Evolutionary conservation across 148 eudicot species (phyloP), one percentile per base, ranked within the genome.

Genomic region (Vaccinium myrtillus): DNA sequence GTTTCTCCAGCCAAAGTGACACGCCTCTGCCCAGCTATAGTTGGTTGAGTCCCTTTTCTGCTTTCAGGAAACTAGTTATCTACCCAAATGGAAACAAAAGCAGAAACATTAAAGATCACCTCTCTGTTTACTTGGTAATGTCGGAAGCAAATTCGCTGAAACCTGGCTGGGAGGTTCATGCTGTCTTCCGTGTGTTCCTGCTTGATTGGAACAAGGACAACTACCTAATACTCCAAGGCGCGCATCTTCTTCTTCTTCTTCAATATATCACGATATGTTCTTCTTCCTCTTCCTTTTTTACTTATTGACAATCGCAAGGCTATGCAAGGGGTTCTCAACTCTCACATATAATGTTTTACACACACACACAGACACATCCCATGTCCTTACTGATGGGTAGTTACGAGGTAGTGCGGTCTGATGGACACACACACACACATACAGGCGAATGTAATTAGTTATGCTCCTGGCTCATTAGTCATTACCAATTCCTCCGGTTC

Each of bases 111-210:
- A 12, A 77, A 50, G n/a, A n/a, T n/a, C n/a, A n/a, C n/a, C n/a
- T n/a, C n/a, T n/a, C n/a, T n/a, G 80, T 77, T 23, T 77, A 77
- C 80, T 77, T 77, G 80, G 59, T 77, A 46, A 50, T n/a, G 58
- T 14, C 80, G 6, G 80, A 77, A 50, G 19, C 27, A 77, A 77
- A 25, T 77, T 25, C 4, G 8, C 32, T 23, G 32, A 8, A n/a
- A 49, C 80, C 19, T 25, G 80, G 80, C 6, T 77, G 80, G 80
- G 80, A 77, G 59, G 80, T 77, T 10, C 58, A 49, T 23, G 32
- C 80, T 77, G 19, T 49, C 23, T 77, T 49, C 56, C 56, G 56
- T 11, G 19, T 77, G 36, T 23, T 77, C 58, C 25, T 49, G 56
- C 58, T 23, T 77, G 36, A 75, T 46, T 54, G 48, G 46, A 75